Conservation (phyloP, 495 filamentous ascomycete genomes). For the Podospora bellae-mahoneyi region DNA sequence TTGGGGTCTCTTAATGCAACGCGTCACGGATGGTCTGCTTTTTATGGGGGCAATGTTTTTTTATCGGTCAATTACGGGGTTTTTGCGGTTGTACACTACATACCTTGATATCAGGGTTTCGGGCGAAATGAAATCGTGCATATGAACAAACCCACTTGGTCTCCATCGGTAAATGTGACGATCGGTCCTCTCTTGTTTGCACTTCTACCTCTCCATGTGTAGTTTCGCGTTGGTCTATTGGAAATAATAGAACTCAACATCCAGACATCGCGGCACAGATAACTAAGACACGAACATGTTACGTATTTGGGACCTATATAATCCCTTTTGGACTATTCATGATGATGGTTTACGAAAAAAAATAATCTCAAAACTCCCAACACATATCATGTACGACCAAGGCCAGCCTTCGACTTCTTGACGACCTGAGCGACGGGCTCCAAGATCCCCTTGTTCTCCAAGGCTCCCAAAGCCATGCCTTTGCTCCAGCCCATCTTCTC, state of each 20-base stretch:
- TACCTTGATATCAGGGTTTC: constrained; percentile 58
- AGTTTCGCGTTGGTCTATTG: too few relatives aligned
- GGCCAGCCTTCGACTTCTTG: constrained; percentile 77
- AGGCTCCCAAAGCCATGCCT: constrained; percentile 79
- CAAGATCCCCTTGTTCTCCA: constrained; percentile 82
- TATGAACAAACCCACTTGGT: constrained; percentile 46
- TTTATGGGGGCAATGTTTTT: constrained; percentile 72
- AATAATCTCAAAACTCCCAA: too few relatives aligned
- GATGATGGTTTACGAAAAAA: background rate
- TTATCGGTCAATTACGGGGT: constrained; percentile 59
- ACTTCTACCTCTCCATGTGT: background rate
- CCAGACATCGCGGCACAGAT: too few relatives aligned
- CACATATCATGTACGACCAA: constrained; percentile 47
- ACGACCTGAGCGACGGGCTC: constrained; percentile 84
- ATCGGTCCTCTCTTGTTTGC: too few relatives aligned
- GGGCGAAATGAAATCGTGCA: constrained; percentile 60
- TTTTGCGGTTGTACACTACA: constrained; percentile 76
- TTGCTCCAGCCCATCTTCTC: constrained; percentile 97
- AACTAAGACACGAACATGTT: too few relatives aligned
- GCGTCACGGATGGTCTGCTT: constrained; percentile 86
- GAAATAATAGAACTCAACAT: too few relatives aligned
- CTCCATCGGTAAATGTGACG: background rate
- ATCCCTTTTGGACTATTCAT: background rate
- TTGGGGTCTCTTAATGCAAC: constrained; percentile 71
- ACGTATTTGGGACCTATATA: too few relatives aligned